phyloP scores from a whole-genome alignment of 2,329 filamentous ascomycete species.

The Mariannaea elegans region DNA sequence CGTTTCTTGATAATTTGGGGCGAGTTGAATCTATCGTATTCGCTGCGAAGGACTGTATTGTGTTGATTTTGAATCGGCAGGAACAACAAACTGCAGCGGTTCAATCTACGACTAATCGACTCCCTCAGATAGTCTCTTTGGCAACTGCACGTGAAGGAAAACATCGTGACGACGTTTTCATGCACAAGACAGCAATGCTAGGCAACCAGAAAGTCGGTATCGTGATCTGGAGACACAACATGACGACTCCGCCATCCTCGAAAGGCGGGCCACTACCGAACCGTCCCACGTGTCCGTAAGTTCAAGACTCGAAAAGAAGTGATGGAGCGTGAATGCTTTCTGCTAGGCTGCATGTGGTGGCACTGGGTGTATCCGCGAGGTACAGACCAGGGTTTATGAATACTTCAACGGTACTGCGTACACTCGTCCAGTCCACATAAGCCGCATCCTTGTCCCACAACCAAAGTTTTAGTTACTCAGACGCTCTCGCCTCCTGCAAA shows the following conservation, averaged over 20 bases:
- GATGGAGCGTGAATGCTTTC: neutral
- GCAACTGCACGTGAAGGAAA: neutral
- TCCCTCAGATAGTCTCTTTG: neutral
- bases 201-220: constrained; percentile 17
- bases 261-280: constrained; percentile 21
- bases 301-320: neutral
- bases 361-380: neutral
- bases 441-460: constrained; percentile 3
- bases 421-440: neutral
- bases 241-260: constrained; percentile 1
- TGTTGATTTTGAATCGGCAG: constrained; percentile 17
- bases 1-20: no score
- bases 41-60: no score
- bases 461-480: constrained; percentile 6
- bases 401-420: constrained; percentile 2
- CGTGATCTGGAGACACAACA: constrained; percentile 9
- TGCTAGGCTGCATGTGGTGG: neutral
- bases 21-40: no score
- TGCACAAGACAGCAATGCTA: neutral
- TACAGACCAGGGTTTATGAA: neutral
- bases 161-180: neutral
- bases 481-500: neutral
- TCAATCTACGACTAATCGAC: neutral
- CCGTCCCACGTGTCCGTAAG: constrained; percentile 30
- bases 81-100: neutral